These are phyloP conservation scores for Emericellopsis cladophorae DNA, from an alignment of 2,329 filamentous ascomycete species.

Conservation along the genomic window DNA sequence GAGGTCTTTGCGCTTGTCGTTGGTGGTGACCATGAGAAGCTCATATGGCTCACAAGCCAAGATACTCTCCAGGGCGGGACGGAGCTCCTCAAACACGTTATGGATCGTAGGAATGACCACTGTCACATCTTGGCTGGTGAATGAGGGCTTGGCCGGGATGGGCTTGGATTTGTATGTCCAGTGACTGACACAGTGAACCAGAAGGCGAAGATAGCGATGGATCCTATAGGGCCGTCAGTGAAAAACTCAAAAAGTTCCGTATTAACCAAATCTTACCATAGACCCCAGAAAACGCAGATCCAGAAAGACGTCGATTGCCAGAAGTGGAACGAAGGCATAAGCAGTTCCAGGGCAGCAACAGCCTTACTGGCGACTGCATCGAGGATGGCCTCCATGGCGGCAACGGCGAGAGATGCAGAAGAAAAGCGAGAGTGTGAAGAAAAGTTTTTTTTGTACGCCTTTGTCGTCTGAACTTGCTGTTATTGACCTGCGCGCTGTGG, in stretches of 20 bases:
- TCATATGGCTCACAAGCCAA: conserved; percentile 56
- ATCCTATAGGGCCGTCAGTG: conserved; percentile 38
- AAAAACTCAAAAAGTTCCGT: background rate
- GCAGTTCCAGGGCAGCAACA: conserved; percentile 6
- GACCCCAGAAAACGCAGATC: conserved; percentile 25
- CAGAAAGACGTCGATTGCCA: conserved; percentile 32
- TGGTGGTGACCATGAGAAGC: conserved; percentile 78
- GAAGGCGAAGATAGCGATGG: conserved; percentile 75
- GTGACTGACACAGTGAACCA: conserved; percentile 77
- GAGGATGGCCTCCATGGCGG: background rate
- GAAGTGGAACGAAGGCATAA: conserved; percentile 17
- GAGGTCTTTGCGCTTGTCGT: conserved; percentile 60
- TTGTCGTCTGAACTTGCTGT: too few species aligned
- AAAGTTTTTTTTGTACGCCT: too few species aligned
- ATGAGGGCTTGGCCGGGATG: conserved; percentile 67
- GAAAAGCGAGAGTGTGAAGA: too few species aligned
- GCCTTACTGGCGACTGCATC: conserved; percentile 1
- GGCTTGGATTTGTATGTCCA: conserved; percentile 80
- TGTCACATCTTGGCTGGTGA: conserved; percentile 75
- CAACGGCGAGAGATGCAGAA: background rate
- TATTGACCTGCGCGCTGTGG: too few species aligned
- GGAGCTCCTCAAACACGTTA: conserved; percentile 71
- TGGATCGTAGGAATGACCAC: conserved; percentile 91
- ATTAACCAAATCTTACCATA: conserved; percentile 30
- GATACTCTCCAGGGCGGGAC: conserved; percentile 68